Evolutionary conservation across 495 filamentous ascomycete species (phyloP), one percentile per base, ranked within the genome.

Genomic region (Penicillium lividum): DNA sequence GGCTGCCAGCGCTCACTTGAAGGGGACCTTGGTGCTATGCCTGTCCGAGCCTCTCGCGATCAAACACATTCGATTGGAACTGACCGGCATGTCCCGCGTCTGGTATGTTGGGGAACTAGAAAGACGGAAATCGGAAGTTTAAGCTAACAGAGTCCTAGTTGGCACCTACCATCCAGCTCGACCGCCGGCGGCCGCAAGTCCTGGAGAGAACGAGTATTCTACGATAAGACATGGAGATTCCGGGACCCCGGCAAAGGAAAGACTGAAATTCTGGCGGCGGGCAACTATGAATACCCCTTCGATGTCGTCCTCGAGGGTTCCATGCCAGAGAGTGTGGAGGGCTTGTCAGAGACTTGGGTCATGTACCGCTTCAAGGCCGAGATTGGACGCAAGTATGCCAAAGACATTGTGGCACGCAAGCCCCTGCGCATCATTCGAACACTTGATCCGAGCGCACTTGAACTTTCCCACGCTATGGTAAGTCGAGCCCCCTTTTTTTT

Each of bases 211-310:
- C 73, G 77, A n/a, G 74, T 80, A 30, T 83, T 87, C 57, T 81
- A 80, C 59, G 75, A 82, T 36, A 78, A 84, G 57, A 77, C 76
- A 7, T 85, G 81, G 81, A 68, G 62, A 58, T 85, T 87, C 65
- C 69, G 67, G 46, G 80, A 77, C 43, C 70, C 73, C 15, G 73
- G 69, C 58, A 84, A 76, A 61, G 74, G 73, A 54, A 82, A 74
- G 58, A 79, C 87, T 31, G 84, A 86, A 62, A 82, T 82, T 8
- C 73, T 97, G 31, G 77, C 80, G 6, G 80, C 88, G 4, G 91
- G 90, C 49, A 92, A 93, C 67, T 93, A 97, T 70, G 93, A 96
- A 70, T 97, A 89, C 76, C 88, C 89, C 1, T 97, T 97, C 71
- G 86, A 94, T 62, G 74, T 92, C 57, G 75, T 88, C 50, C 75